Conservation (phyloP, 495 filamentous ascomycete genomes). For the Tuber calosporum region DNA sequence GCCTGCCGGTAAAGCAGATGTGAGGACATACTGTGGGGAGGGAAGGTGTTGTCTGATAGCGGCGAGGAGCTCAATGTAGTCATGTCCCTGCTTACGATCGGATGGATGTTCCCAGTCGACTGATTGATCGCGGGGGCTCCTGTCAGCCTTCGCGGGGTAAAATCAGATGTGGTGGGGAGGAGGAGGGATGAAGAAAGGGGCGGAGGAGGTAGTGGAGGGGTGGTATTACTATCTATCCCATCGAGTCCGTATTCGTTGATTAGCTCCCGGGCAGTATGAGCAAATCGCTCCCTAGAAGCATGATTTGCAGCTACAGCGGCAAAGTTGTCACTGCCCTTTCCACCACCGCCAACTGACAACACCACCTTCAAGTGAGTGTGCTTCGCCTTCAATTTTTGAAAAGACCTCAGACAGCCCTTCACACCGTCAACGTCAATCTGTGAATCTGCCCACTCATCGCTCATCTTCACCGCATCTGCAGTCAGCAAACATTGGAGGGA, state of each 20-base stretch:
- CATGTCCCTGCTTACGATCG: conserved; percentile 58
- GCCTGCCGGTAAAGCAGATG: conserved; percentile 74
- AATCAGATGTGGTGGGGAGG: neutral
- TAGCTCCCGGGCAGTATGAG: conserved; percentile 59
- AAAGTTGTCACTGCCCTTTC: conserved; percentile 69
- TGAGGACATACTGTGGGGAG: conserved; percentile 63
- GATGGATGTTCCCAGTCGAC: conserved; percentile 90
- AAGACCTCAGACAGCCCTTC: conserved; percentile 68
- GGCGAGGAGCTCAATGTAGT: conserved; percentile 67
- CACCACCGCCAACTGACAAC: conserved; percentile 80
- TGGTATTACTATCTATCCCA: conserved; percentile 66
- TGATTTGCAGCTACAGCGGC: conserved; percentile 61
- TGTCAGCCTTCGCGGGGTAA: neutral
- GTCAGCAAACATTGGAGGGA: conserved; percentile 36
- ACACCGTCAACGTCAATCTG: conserved; percentile 72
- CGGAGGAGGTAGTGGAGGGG: neutral
- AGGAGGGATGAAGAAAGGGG: conserved; percentile 10
- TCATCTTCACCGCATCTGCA: conserved; percentile 52
- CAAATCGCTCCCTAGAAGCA: conserved; percentile 61
- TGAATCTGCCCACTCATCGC: conserved; percentile 78
- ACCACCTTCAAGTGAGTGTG: conserved; percentile 71
- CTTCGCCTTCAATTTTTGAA: conserved; percentile 65
- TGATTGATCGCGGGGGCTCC: conserved; percentile 42
- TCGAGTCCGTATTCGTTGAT: conserved; percentile 71
- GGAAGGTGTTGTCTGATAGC: conserved; percentile 65